Evolutionary conservation across 2,329 filamentous ascomycete species (phyloP).

Genomic region (Colletotrichum lini): DNA sequence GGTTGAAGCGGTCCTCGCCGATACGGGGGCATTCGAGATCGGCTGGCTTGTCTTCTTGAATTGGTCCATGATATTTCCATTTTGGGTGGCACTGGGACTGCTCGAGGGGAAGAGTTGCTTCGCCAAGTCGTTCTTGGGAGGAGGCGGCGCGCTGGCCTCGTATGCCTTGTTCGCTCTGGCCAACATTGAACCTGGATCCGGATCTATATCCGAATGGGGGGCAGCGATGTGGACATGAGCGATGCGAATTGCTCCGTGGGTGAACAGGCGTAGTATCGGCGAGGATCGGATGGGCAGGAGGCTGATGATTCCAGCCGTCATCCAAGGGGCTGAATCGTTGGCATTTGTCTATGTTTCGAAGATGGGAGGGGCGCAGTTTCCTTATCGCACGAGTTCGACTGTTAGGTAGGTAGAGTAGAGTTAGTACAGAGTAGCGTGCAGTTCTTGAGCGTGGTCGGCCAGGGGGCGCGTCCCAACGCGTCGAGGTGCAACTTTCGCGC

Average conservation of each 20-base stretch:
- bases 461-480: constrained; percentile 20
- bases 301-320: constrained; percentile 52
- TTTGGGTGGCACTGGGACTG: constrained; percentile 60
- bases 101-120: constrained; percentile 72
- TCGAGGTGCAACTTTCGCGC: constrained; percentile 27
- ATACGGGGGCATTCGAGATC: constrained; percentile 53
- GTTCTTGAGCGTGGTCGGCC: constrained; percentile 3
- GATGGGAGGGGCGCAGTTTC: constrained; percentile 13
- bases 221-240: constrained; percentile 46
- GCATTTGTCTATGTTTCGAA: constrained; percentile 16
- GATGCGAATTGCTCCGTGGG: constrained; percentile 46
- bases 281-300: constrained; percentile 54
- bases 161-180: constrained; percentile 55
- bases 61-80: constrained; percentile 66
- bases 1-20: constrained; percentile 54
- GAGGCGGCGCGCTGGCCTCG: constrained; percentile 55
- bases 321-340: constrained; percentile 48
- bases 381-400: constrained; percentile 25
- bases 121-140: constrained; percentile 54
- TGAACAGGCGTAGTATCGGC: constrained; percentile 50
- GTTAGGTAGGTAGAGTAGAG: not conserved
- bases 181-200: constrained; percentile 52
- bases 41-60: constrained; percentile 59
- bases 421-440: too few relatives aligned
- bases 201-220: constrained; percentile 24